A percentile compares a stretch with the other conserved stretches of the same genome.
phyloP scores from a whole-genome alignment of 345 rosid species.

The Eutrema japonicum region DNA sequence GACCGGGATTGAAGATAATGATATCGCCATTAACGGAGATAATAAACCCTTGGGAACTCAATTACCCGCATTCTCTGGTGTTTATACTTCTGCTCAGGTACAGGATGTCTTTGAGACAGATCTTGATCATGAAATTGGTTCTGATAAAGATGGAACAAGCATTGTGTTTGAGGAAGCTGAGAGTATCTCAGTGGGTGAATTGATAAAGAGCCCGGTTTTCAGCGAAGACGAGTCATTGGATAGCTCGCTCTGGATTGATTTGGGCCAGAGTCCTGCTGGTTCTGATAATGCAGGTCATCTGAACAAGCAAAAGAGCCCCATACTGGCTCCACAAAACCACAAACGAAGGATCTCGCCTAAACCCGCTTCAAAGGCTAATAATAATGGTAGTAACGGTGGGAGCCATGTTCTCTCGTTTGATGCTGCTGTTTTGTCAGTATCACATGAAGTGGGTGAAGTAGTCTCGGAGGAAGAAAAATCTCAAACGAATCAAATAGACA shows the following conservation, averaged over 20 bases:
- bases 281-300: constrained; percentile 62
- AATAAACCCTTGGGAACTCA: constrained; percentile 66
- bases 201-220: constrained; percentile 96
- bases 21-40: constrained; percentile 60
- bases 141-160: constrained; percentile 86
- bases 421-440: constrained; percentile 91
- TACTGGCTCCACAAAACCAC: constrained; percentile 69
- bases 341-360: constrained; percentile 63
- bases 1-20: constrained; percentile 59
- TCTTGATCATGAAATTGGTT: constrained; percentile 80
- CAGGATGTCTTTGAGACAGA: constrained; percentile 91
- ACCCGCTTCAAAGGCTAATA: constrained; percentile 54
- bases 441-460: constrained; percentile 72
- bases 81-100: constrained; percentile 81
- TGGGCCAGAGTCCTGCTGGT: constrained; percentile 93
- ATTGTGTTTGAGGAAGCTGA: constrained; percentile 94
- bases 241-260: constrained; percentile 86
- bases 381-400: constrained; percentile 67
- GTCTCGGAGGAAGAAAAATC: constrained; percentile 58
- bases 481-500: constrained; percentile 39
- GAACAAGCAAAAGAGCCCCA: constrained; percentile 62
- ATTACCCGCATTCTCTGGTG: constrained; percentile 97
- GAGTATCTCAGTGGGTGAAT: constrained; percentile 87
- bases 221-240: constrained; percentile 98
- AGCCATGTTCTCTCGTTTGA: constrained; percentile 80